These are phyloP conservation scores for baker's yeast (Saccharomyces cerevisiae) DNA, from an alignment of 805 yeast species.

Conservation along the genomic window DNA sequence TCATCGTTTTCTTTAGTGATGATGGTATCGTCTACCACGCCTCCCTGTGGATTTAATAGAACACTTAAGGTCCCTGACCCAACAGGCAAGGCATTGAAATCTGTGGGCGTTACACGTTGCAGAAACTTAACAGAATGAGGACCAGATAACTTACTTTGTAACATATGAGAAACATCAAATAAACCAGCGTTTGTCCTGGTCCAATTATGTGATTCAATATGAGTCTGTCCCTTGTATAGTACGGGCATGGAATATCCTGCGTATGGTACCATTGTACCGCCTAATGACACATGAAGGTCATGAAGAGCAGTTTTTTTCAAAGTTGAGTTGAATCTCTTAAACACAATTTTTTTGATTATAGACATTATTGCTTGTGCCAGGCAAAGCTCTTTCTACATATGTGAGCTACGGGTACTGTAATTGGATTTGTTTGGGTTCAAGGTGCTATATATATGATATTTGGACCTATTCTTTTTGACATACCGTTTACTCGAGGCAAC, in stretches of 20 bases:
- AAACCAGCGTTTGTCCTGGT: constrained; percentile 80
- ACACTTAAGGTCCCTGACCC: constrained; percentile 71
- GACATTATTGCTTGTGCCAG: background rate
- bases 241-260: constrained; percentile 98
- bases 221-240: constrained; percentile 72
- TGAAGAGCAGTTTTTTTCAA: constrained; percentile 68
- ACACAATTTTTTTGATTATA: constrained; percentile 1
- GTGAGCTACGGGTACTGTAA: background rate
- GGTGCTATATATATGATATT: background rate
- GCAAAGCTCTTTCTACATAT: background rate
- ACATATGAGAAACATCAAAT: constrained; percentile 96
- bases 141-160: constrained; percentile 78
- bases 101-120: constrained; percentile 83
- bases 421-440: background rate
- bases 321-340: constrained; percentile 25
- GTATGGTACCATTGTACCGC: constrained; percentile 90
- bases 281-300: constrained; percentile 66
- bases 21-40: constrained; percentile 87
- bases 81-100: constrained; percentile 47
- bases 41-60: constrained; percentile 65
- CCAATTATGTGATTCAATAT: constrained; percentile 92
- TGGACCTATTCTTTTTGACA: background rate
- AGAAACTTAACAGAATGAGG: constrained; percentile 56
- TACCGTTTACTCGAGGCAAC: background rate
- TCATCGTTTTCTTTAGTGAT: constrained; percentile 67